A percentile compares a stretch with the other conserved stretches of the same genome.
These are phyloP conservation scores for Sonneratia alba DNA, from an alignment of 345 rosid species.

Conservation along the genomic window DNA sequence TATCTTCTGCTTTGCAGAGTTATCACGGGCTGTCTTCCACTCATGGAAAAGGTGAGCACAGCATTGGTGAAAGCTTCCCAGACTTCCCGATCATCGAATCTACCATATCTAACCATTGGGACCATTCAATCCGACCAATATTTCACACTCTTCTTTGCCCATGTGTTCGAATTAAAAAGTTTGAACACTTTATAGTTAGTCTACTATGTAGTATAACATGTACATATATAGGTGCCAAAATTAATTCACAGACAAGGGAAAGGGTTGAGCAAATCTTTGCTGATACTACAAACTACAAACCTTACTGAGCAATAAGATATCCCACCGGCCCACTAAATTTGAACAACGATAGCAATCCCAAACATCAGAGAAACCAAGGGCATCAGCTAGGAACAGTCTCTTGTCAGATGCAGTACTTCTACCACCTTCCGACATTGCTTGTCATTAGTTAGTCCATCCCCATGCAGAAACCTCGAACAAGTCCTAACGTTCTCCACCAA, in stretches of 20 bases:
- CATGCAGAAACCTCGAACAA: not conserved
- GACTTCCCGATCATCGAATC: not conserved
- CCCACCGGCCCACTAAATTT: not conserved
- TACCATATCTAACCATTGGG: not conserved
- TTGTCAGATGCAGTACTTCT: not conserved
- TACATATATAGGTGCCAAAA: not conserved
- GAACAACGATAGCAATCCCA: not conserved
- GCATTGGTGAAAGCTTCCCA: not conserved
- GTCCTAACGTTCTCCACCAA: not conserved
- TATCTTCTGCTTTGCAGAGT: no score
- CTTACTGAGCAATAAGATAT: not conserved
- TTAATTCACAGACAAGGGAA: constrained; percentile 4
- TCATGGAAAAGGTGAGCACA: no score
- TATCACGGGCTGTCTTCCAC: no score
- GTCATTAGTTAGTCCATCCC: not conserved
- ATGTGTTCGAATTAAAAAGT: not conserved
- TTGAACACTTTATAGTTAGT: not conserved
- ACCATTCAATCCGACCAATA: not conserved
- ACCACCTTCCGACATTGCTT: not conserved
- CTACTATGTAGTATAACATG: not conserved
- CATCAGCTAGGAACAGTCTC: not conserved
- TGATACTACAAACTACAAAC: not conserved
- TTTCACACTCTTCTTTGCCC: not conserved
- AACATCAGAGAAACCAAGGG: not conserved
- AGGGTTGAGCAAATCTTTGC: not conserved